These are phyloP conservation scores for Scenedesmus sp. DNA, from an alignment of 163 green algal genomes.

Conservation along the genomic window DNA sequence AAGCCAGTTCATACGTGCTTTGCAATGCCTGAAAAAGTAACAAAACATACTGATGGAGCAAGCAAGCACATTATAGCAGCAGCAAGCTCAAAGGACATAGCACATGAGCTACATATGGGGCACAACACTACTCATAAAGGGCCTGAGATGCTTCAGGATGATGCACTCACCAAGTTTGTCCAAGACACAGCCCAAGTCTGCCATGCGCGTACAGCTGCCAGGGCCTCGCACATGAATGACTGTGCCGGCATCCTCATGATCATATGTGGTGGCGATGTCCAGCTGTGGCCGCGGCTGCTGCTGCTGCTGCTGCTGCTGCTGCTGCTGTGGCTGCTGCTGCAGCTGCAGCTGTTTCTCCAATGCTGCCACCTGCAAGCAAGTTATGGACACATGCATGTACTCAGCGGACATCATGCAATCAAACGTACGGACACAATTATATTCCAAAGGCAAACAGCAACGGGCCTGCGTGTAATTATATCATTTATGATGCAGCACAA, in stretches of 20 bases:
- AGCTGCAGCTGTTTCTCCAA: not conserved
- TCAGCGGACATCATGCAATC: not conserved
- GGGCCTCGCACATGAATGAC: constrained; percentile 43
- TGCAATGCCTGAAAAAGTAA: no score
- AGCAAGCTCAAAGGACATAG: not conserved
- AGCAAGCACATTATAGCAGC: not conserved
- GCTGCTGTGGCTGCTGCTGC: no score
- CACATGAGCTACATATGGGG: not conserved
- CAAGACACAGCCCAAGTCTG: constrained; percentile 23
- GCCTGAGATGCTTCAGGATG: not conserved
- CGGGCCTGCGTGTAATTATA: not conserved
- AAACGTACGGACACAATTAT: not conserved
- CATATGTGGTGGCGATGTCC: constrained; percentile 17
- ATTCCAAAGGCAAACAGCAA: not conserved
- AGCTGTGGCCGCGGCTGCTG: constrained; percentile 20
- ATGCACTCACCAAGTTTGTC: constrained; percentile 41
- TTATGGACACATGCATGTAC: not conserved
- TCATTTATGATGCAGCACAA: not conserved
- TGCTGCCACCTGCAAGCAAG: not conserved
- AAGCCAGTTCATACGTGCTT: not conserved
- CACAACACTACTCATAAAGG: no score
- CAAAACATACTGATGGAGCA: no score
- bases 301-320: not conserved
- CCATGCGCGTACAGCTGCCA: constrained; percentile 16
- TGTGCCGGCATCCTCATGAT: constrained; percentile 2